Base-by-base conservation (phyloP, 2,329 filamentous ascomycete species). In the Penicillium sp. region DNA sequence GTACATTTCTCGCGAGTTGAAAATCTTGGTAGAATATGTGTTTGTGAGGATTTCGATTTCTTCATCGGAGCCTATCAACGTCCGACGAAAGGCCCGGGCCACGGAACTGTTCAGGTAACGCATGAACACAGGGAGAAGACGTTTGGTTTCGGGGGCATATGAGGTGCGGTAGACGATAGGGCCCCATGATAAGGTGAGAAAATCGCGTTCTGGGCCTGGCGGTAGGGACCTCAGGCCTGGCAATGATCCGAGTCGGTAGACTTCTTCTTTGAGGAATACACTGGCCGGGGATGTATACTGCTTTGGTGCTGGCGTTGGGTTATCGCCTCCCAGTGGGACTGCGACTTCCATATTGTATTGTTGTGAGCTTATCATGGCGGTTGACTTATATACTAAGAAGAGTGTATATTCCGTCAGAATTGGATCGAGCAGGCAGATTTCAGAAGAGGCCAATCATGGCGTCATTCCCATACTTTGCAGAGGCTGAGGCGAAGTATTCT, bases 71-170 rank as follows among this genome's bases (percentile, higher is more conserved):
- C 63, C 63, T 2, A 52, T 46, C 4, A 65, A 49, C 6, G 43
- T 50, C 24, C 51, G 55, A 12, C 51, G 43, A 8, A 65, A 47
- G 15, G 59, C 52, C 17, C 47, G 45, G 29, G 50, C 50, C 12
- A 87, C 64, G 75, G 87, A 47, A 77, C 87, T 12, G 69, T 87
- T 19, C 74, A 78, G 51, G 75, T 77, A 32, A 70, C 77, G 29
- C 60, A 69, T 6, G 69, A 63, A 52, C 57, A 77, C 3, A 82
- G 76, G 67, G 76, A 82, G 8, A 80, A 88, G 65, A 8, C 53
- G 55, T 42, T 62, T 48, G 4, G 58, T 58, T 21, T 60, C 59
- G 4, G 63, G 51, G 0, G 55, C 54, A 43, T 65, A 65, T n/a
- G 53, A 58, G 2, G 62, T 64, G 35, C 59, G 57, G 41, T 61